Base-by-base conservation (phyloP, 345 rosid species). In the Odontarrhena argentea region DNA sequence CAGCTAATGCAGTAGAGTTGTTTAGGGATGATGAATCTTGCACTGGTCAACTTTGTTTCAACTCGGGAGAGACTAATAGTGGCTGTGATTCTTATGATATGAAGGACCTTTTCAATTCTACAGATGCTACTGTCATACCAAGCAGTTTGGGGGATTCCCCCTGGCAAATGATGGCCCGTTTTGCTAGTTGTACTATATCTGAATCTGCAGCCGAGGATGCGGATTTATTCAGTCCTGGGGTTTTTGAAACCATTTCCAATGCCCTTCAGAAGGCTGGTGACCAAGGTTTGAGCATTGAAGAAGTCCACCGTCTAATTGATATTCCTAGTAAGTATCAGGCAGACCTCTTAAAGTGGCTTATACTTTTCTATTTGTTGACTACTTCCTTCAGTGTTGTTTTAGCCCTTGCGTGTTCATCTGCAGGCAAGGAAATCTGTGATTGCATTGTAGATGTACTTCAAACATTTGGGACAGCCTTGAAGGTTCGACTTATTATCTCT, bases 201-300 rank as follows among this genome's bases (percentile, higher is more conserved):
- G 76, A 74, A 52, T 64, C 74, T 70, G 68, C 71, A 73, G 85
- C 59, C 54, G 44, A 66, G 60, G 60, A 74, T 51, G 52, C 25
- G 22, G 65, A 74, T 79, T 54, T 60, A 52, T 62, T 77, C 65
- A 54, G 55, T 78, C 87, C 89, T 24, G 75, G 67, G 72, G 76
- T 80, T 67, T 84, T 94, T 55, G 83, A 77, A 81, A 68, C 75
- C 62, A 55, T 83, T 65, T 81, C 78, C 73, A 28, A 68, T 71
- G 83, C 82, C 47, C 86, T 91, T 80, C 84, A 88, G 78, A 87
- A 79, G 81, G 88, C 96, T 65, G 99, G 99, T 70, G 99, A 94
- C 76, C 97, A 88, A 77, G 99, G 99, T 50, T 74, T 91, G 83
- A 80, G 83, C 76, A 57, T 81, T 48, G 82, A 80, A 80, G 91